Conservation (phyloP, 371 early-diverging fungal genomes). For the Mucor mucedo region DNA sequence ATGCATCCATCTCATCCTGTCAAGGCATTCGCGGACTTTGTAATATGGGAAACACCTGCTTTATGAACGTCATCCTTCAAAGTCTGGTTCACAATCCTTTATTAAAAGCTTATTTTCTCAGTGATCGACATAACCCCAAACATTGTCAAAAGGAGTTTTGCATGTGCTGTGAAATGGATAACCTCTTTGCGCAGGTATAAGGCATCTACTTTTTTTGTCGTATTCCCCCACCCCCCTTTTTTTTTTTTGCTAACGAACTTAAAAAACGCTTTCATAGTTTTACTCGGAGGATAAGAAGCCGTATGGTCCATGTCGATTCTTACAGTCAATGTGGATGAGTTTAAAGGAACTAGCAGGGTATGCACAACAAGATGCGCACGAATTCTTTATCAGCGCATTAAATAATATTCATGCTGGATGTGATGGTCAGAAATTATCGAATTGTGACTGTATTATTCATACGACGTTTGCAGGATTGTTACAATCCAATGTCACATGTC, state of each 20-base stretch:
- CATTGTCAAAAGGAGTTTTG: slow-evolving; percentile 75
- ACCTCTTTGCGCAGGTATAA: slow-evolving; percentile 72
- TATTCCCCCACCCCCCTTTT: too few relatives aligned
- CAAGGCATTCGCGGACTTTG: slow-evolving; percentile 87
- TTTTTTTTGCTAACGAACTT: neutral
- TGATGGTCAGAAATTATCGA: slow-evolving; percentile 35
- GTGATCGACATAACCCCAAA: slow-evolving; percentile 79
- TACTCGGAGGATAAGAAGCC: slow-evolving; percentile 75
- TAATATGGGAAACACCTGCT: slow-evolving; percentile 96
- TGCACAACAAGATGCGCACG: slow-evolving; percentile 96
- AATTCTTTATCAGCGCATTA: slow-evolving; percentile 90
- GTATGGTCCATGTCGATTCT: slow-evolving; percentile 82
- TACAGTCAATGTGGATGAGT: slow-evolving; percentile 90
- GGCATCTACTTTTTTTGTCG: too few relatives aligned
- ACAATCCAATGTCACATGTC: slow-evolving; percentile 89
- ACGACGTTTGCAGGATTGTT: slow-evolving; percentile 89
- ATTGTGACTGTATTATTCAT: slow-evolving; percentile 90
- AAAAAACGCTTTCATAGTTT: slow-evolving; percentile 47
- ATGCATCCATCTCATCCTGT: slow-evolving; percentile 58
- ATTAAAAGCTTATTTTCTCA: slow-evolving; percentile 84
- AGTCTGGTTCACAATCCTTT: slow-evolving; percentile 91
- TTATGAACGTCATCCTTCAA: slow-evolving; percentile 94
- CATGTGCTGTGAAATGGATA: slow-evolving; percentile 93
- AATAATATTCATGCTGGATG: slow-evolving; percentile 84
- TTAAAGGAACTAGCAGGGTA: slow-evolving; percentile 88